These are phyloP conservation scores for Trichoderma oligosporum DNA, from an alignment of 2,329 filamentous ascomycete genomes.

Conservation along the genomic window DNA sequence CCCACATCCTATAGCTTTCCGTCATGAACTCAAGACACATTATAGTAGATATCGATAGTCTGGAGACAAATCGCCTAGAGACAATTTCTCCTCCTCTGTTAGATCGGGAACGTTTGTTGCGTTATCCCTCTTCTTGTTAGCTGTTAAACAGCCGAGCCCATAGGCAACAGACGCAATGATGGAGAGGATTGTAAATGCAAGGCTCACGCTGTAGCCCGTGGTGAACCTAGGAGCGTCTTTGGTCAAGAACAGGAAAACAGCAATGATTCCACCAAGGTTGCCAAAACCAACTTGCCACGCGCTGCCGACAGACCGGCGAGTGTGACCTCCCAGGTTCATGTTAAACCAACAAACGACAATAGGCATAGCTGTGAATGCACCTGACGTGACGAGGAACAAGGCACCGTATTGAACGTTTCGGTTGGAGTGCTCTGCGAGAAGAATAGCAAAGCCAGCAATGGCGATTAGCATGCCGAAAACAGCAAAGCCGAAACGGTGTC, in stretches of 20 bases:
- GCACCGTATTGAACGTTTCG: constrained; percentile 67
- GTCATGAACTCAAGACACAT: neutral
- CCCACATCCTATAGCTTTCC: neutral
- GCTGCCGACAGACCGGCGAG: constrained; percentile 64
- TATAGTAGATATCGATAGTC: constrained; percentile 58
- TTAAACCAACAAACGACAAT: constrained; percentile 81
- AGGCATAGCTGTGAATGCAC: constrained; percentile 84
- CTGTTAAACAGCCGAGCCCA: constrained; percentile 50
- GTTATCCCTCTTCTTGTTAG: constrained; percentile 59
- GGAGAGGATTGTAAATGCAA: constrained; percentile 69
- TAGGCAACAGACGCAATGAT: constrained; percentile 60
- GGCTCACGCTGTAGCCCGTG: constrained; percentile 72
- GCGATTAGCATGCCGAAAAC: constrained; percentile 64
- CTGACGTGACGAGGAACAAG: constrained; percentile 77
- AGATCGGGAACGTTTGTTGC: constrained; percentile 40
- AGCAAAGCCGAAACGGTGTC: constrained; percentile 72
- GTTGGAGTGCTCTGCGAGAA: constrained; percentile 68
- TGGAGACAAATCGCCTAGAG: constrained; percentile 57
- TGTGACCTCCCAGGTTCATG: constrained; percentile 74
- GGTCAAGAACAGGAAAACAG: constrained; percentile 65
- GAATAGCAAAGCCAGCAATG: constrained; percentile 71
- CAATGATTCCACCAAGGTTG: constrained; percentile 75
- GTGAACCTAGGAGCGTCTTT: constrained; percentile 66
- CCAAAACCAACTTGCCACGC: constrained; percentile 78
- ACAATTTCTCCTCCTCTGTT: constrained; percentile 59